A percentile compares a stretch with the other conserved stretches of the same genome.
phyloP scores from a whole-genome alignment of 306 rosid genomes.

The Cucumis hystrix region DNA sequence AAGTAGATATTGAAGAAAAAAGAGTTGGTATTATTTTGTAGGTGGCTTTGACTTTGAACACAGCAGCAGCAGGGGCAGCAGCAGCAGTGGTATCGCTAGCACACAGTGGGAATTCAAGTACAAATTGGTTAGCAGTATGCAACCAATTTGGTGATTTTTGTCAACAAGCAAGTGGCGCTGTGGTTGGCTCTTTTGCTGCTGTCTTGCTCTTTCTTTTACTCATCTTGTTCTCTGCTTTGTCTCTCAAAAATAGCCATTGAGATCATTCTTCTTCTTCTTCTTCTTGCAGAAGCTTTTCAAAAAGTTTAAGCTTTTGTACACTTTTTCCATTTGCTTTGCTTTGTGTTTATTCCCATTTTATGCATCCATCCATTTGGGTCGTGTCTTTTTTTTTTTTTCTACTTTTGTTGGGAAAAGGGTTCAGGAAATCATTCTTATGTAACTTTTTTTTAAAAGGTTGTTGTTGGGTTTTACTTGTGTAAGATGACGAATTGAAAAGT shows the following conservation, averaged over 20 bases:
- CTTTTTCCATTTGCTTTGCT: not conserved
- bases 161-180: conserved; percentile 48
- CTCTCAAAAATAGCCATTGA: conserved; percentile 28
- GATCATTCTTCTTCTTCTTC: not conserved
- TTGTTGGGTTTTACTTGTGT: not conserved
- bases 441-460: not conserved
- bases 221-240: conserved; percentile 48
- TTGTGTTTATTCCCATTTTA: not conserved
- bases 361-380: not conserved
- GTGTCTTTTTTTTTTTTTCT: not conserved
- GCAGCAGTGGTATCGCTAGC: conserved; percentile 66
- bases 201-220: conserved; percentile 38
- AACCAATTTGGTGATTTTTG: conserved; percentile 78
- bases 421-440: not conserved
- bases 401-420: not conserved
- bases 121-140: conserved; percentile 90
- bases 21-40: not conserved
- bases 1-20: too few relatives aligned
- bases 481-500: not conserved
- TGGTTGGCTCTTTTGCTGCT: conserved; percentile 40
- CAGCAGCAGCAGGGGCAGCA: conserved; percentile 58
- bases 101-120: conserved; percentile 60
- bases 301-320: not conserved
- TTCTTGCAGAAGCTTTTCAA: not conserved
- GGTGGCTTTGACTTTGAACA: conserved; percentile 56